phyloP scores from a whole-genome alignment of 805 yeast species.

The Nakazawaea wyomingensis region DNA sequence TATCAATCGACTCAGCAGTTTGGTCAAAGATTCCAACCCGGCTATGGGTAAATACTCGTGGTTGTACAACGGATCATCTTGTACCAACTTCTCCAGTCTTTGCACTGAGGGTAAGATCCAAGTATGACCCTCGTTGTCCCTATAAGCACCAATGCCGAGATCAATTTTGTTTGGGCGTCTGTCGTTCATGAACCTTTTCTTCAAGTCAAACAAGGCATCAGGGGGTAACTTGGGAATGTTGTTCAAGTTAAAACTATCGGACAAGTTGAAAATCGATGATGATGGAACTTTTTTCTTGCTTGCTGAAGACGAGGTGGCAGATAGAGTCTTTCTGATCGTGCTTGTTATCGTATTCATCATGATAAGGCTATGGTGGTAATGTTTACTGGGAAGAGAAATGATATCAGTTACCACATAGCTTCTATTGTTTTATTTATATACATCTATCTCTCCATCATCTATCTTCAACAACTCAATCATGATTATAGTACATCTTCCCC shows the following conservation, averaged over 20 bases:
- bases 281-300: background rate
- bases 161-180: conserved; percentile 47
- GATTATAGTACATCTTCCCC: background rate
- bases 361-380: too few relatives aligned
- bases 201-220: conserved; percentile 44
- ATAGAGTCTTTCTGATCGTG: conserved; percentile 3
- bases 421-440: too few relatives aligned
- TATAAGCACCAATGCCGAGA: conserved; percentile 88
- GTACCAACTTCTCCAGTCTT: conserved; percentile 52
- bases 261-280: background rate
- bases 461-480: too few relatives aligned
- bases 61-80: conserved; percentile 44
- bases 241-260: background rate
- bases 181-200: conserved; percentile 57
- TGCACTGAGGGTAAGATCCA: conserved; percentile 77
- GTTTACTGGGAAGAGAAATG: too few relatives aligned
- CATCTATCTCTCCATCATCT: background rate
- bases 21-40: conserved; percentile 68
- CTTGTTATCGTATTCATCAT: conserved; percentile 6
- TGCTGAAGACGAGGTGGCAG: background rate
- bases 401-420: background rate
- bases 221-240: conserved; percentile 39
- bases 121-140: conserved; percentile 84
- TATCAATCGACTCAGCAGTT: conserved; percentile 48
- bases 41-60: conserved; percentile 86